Evolutionary conservation across 192 early-diverging fungal genomes (phyloP).

Genomic region (Entrophospora sp.): DNA sequence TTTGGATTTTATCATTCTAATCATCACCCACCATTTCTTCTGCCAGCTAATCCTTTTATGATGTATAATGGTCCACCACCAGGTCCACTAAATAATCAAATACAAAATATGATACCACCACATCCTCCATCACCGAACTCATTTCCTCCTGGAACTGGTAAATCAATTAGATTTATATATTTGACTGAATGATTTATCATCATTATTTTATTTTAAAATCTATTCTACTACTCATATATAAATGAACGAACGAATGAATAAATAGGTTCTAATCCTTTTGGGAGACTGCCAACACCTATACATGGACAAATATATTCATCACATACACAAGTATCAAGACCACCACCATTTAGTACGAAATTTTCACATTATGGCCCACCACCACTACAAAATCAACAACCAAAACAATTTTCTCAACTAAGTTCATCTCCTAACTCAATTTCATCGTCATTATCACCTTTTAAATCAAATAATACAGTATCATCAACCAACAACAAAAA

Average conservation of each 20-base stretch:
- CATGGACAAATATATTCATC: neutral
- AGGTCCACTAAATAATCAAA: neutral
- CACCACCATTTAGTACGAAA: neutral
- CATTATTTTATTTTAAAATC: neutral
- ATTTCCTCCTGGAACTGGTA: neutral
- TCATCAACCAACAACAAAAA: neutral
- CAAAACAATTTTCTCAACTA: neutral
- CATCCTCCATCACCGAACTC: conserved; percentile 1
- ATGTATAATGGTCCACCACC: neutral
- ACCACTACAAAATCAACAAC: neutral
- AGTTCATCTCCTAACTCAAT: neutral
- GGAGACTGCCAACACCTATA: neutral
- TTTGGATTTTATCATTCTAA: neutral
- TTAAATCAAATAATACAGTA: neutral
- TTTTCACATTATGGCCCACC: conserved; percentile 20
- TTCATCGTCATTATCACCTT: neutral
- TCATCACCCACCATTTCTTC: neutral
- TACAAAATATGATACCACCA: neutral
- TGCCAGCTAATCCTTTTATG: neutral
- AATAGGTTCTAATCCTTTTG: neutral
- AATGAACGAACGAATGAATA: no score
- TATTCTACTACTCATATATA: no score
- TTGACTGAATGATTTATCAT: no score
- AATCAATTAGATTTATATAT: neutral
- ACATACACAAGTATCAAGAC: neutral